These are phyloP conservation scores for Ceratocystis huliohia DNA, from an alignment of 2,329 filamentous ascomycete genomes.

Conservation along the genomic window DNA sequence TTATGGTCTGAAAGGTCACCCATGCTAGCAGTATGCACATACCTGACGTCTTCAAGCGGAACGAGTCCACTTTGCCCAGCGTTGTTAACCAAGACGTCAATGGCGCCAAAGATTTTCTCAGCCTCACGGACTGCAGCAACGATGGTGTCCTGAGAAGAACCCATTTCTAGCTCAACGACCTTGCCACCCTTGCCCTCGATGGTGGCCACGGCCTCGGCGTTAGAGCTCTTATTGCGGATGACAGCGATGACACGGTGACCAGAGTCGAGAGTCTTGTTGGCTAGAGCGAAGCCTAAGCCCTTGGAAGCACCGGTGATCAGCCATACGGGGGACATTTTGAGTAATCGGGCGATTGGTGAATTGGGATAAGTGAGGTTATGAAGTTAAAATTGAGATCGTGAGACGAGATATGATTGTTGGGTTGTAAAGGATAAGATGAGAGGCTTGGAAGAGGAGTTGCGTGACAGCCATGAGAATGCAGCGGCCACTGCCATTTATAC, in stretches of 20 bases:
- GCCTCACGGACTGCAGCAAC: slow-evolving; percentile 29
- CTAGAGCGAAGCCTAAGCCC: slow-evolving; percentile 36
- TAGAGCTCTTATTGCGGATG: slow-evolving; percentile 30
- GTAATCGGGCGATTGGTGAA: background rate
- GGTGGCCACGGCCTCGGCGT: slow-evolving; percentile 27
- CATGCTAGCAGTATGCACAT: slow-evolving; percentile 2
- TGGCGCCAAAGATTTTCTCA: slow-evolving; percentile 30
- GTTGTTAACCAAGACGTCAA: slow-evolving; percentile 37
- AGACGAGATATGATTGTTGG: no score
- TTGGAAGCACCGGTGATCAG: slow-evolving; percentile 38
- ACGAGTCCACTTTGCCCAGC: slow-evolving; percentile 34
- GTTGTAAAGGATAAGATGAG: no score
- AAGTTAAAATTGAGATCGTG: background rate
- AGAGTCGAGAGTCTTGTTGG: slow-evolving; percentile 31
- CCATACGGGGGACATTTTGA: slow-evolving; percentile 29
- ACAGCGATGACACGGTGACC: slow-evolving; percentile 39
- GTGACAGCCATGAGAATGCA: no score
- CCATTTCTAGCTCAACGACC: slow-evolving; percentile 31
- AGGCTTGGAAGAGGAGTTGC: no score
- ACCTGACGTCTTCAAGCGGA: slow-evolving; percentile 31
- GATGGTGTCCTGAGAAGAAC: slow-evolving; percentile 27
- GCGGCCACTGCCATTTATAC: no score
- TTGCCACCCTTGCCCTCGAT: slow-evolving; percentile 26
- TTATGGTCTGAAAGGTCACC: background rate
- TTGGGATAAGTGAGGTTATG: background rate